Evolutionary conservation across 495 filamentous ascomycete species (phyloP), one percentile per base, ranked within the genome.

Genomic region (Pseudomonodictys pantanalensis): DNA sequence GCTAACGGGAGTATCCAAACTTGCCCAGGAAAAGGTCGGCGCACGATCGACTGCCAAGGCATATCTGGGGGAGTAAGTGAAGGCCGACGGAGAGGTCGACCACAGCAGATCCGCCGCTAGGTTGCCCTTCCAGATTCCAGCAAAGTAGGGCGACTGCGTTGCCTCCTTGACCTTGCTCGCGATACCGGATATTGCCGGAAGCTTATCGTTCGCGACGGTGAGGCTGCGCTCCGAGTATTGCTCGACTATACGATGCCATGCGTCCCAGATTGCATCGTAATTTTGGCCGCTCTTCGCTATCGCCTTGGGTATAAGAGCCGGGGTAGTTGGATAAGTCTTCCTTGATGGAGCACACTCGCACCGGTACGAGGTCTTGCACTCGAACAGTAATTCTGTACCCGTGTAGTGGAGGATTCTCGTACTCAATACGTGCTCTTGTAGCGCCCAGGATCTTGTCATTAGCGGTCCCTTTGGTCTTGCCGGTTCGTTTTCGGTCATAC

Each of bases 361-460:
- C 24, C 52, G 41, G 29, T 54, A 38, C 9, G 29, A 58, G 1
- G 48, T 60, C 10, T 49, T 56, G 45, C 68, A 69, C 52, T 71
- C 68, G 42, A 65, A 71, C n/a, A 60, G 26, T 30, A 69, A 22
- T 35, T 62, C 66, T 1, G 47, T 56, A 10, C 33, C 51, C 3
- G 58, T 60, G 38, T 63, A 69, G 56, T 66, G 63, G 2, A 64
- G 30, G 6, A 67, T 49, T 23, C 66, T 46, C 10, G 48, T 59
- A n/a, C 45, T 51, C 11, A 69, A 56, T 1, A 48, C 26, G 22
- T 60, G 63, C 39, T 67, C 66, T 42, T 69, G 66, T 22, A 69
- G 41, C 0, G 45, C 64, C 66, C 66, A 69, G 11, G 54, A 59
- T 38, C 65, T 33, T 1, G 39, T 56, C 11, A 39, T 48, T 10